Evolutionary conservation across 352 stramenopile species (phyloP).

Genomic region (Phytopythium chamaehyphon): DNA sequence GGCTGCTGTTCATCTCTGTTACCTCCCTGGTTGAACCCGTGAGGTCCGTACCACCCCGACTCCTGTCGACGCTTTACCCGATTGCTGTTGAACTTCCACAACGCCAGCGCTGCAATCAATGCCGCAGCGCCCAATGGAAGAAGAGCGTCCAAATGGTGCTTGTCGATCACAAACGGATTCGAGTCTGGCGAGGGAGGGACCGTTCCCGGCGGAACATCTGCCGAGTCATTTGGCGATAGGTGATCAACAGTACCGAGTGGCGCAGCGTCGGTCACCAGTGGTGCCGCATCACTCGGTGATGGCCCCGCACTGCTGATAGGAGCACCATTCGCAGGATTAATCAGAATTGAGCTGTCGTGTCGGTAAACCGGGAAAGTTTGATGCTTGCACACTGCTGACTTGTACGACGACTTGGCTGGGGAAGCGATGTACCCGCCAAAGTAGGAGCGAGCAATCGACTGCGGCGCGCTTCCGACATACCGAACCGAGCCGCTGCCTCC

Average conservation of each 20-base stretch:
- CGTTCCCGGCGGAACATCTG: too few species aligned
- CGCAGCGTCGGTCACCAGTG: too few species aligned
- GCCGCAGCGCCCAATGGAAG: neutral
- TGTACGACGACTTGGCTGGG: slow-evolving; percentile 1
- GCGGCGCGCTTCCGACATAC: neutral
- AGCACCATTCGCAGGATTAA: neutral
- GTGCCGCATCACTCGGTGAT: neutral
- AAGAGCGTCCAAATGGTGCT: neutral
- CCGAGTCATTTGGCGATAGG: neutral
- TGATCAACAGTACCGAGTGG: neutral
- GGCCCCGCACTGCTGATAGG: neutral
- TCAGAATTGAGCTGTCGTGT: too few species aligned
- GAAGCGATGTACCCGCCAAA: neutral
- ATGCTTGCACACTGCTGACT: neutral
- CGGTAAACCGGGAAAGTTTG: too few species aligned
- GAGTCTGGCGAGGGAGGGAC: neutral
- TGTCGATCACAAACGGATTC: neutral
- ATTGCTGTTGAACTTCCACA: slow-evolving; percentile 2
- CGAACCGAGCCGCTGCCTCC: neutral
- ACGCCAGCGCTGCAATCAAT: slow-evolving; percentile 1
- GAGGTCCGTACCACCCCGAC: neutral
- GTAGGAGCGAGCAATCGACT: neutral
- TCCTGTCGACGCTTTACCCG: neutral
- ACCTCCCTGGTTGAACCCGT: neutral
- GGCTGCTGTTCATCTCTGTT: neutral